Conservation (phyloP, 805 yeast species). For the Ogataea sp. region DNA sequence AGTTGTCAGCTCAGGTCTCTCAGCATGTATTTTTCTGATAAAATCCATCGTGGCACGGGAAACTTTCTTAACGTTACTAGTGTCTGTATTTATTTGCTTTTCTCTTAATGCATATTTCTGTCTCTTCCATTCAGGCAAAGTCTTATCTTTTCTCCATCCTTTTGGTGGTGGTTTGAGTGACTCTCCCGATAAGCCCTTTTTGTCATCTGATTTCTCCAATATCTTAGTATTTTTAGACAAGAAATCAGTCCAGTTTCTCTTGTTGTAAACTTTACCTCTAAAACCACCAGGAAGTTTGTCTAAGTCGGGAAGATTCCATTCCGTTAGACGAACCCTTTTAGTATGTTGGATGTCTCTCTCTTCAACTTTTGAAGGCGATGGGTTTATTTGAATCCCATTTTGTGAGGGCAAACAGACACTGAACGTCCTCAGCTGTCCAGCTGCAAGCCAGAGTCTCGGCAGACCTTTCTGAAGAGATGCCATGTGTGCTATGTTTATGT, state of each 20-base stretch:
- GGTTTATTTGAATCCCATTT: too few species aligned
- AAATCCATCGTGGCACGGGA: slow-evolving; percentile 64
- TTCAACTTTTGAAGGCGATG: too few species aligned
- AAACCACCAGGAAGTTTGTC: slow-evolving; percentile 25
- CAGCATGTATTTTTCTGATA: slow-evolving; percentile 45
- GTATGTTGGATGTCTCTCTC: background rate
- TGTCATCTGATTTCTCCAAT: slow-evolving; percentile 4
- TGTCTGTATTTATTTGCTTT: slow-evolving; percentile 47
- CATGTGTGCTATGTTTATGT: too few species aligned
- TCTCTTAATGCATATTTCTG: slow-evolving; percentile 56
- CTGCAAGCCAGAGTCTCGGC: too few species aligned
- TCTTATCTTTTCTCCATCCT: slow-evolving; percentile 33
- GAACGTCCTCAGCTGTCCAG: too few species aligned
- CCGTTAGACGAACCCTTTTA: slow-evolving; percentile 11
- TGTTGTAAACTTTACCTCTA: slow-evolving; percentile 25
- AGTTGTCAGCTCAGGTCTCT: slow-evolving; percentile 50
- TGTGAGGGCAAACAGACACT: too few species aligned
- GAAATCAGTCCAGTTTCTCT: slow-evolving; percentile 18
- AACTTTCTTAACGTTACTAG: slow-evolving; percentile 64
- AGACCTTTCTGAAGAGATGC: too few species aligned
- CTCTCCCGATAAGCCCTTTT: background rate
- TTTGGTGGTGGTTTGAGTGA: slow-evolving; percentile 28
- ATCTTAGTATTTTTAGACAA: slow-evolving; percentile 13
- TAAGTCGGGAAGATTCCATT: slow-evolving; percentile 29
- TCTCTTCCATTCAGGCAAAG: slow-evolving; percentile 61